A percentile compares a stretch with the other conserved stretches of the same genome.
Evolutionary conservation across 148 eudicot genomes (phyloP).

Genomic region (Vaccinium vitisidaea): DNA sequence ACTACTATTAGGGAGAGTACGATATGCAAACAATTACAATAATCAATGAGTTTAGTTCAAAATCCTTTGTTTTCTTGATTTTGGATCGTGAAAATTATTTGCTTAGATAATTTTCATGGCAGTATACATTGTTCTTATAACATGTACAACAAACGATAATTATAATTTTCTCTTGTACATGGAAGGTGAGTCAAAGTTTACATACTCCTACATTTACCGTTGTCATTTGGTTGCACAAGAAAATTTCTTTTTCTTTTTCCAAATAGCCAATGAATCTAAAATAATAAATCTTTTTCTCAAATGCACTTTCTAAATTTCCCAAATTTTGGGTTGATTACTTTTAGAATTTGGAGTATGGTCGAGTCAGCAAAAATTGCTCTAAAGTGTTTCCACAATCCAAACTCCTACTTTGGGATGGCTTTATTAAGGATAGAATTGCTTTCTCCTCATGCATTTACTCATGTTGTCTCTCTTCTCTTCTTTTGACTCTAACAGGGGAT

Average conservation of each 20-base stretch:
- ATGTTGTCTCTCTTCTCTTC: conserved; percentile 12
- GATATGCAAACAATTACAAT: too few species aligned
- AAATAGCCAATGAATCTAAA: neutral
- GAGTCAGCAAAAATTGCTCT: conserved; percentile 8
- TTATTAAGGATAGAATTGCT: conserved; percentile 21
- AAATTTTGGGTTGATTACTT: conserved; percentile 9
- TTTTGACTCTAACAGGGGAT: conserved; percentile 17
- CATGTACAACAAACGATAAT: too few species aligned
- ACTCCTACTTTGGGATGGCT: conserved; percentile 15
- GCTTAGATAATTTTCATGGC: neutral
- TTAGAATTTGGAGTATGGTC: conserved; percentile 9
- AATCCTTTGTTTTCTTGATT: neutral
- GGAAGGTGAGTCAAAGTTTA: neutral
- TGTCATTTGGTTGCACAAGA: neutral
- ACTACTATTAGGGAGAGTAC: too few species aligned
- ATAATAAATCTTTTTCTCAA: neutral
- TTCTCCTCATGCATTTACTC: conserved; percentile 1
- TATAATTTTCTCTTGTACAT: neutral
- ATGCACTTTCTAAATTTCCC: conserved; percentile 6
- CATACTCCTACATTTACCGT: neutral
- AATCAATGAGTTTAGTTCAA: neutral
- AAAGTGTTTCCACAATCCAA: neutral
- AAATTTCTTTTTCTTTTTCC: conserved; percentile 6
- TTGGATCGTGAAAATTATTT: neutral
- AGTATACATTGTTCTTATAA: neutral